A percentile compares a stretch with the other conserved stretches of the same genome.
Evolutionary conservation across 257 asterid genomes (phyloP).

Genomic region (Cruciata laevipes): DNA sequence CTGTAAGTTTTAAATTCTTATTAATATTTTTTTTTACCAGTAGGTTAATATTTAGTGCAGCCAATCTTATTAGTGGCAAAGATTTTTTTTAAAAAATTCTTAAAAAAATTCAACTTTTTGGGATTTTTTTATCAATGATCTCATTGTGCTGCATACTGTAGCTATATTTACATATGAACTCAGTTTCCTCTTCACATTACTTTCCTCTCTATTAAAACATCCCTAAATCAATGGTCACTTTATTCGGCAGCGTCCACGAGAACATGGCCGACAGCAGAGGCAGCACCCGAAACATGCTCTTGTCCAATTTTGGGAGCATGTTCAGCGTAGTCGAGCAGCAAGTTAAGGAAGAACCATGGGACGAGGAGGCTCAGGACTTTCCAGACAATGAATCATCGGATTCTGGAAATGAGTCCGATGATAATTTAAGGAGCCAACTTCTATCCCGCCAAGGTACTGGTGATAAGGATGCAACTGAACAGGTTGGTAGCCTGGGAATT

Average conservation of each 20-base stretch:
- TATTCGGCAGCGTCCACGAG: constrained; percentile 89
- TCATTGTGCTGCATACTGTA: too few relatives aligned
- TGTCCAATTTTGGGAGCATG: constrained; percentile 81
- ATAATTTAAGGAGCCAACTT: constrained; percentile 73
- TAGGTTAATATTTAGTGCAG: too few relatives aligned
- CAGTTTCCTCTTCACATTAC: too few relatives aligned
- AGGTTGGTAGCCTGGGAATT: constrained; percentile 58
- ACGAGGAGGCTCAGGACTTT: constrained; percentile 58
- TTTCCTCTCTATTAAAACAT: too few relatives aligned
- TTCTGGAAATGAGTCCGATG: constrained; percentile 61
- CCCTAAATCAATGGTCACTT: constrained; percentile 84
- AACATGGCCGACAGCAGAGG: constrained; percentile 66
- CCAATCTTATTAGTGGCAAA: too few relatives aligned
- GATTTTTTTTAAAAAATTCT: too few relatives aligned
- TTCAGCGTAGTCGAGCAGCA: constrained; percentile 49
- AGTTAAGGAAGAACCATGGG: constrained; percentile 54
- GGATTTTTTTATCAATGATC: too few relatives aligned
- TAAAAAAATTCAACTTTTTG: too few relatives aligned
- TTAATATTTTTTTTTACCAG: too few relatives aligned
- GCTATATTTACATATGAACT: too few relatives aligned
- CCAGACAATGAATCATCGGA: constrained; percentile 35
- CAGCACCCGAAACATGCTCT: constrained; percentile 81
- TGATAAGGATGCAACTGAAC: constrained; percentile 51
- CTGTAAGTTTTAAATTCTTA: too few relatives aligned
- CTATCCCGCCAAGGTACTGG: constrained; percentile 45